These are phyloP conservation scores for Cladosporium phlei DNA, from an alignment of 2,329 filamentous ascomycete genomes.

Conservation along the genomic window DNA sequence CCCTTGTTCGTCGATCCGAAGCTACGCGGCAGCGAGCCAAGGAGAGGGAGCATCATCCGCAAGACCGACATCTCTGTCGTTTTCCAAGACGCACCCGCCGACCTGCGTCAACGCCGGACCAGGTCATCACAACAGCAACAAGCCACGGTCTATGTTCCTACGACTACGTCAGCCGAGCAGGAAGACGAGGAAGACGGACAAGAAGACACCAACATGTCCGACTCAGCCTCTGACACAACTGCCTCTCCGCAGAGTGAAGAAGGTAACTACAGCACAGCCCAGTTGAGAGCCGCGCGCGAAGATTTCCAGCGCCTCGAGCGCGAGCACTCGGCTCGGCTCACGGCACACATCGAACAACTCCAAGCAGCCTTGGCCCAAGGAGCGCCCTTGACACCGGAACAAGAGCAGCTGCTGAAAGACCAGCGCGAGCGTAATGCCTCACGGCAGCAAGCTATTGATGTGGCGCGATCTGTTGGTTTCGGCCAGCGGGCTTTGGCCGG, in stretches of 20 bases:
- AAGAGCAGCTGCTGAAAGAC: constrained; percentile 34
- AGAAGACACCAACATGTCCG: constrained; percentile 17
- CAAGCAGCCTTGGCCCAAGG: constrained; percentile 30
- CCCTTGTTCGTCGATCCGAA: constrained; percentile 51
- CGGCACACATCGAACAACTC: constrained; percentile 28
- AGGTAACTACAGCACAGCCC: constrained; percentile 19
- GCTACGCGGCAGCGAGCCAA: constrained; percentile 18
- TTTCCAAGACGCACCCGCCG: constrained; percentile 24
- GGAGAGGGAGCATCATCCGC: constrained; percentile 28
- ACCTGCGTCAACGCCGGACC: constrained; percentile 16
- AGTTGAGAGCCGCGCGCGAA: constrained; percentile 21
- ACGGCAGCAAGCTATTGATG: neutral
- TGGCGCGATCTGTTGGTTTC: constrained; percentile 5
- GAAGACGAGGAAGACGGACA: constrained; percentile 19
- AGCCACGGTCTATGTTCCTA: constrained; percentile 5
- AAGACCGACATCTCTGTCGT: constrained; percentile 32
- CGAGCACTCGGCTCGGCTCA: constrained; percentile 24
- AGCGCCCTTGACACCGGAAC: constrained; percentile 28
- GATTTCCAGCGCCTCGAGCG: constrained; percentile 23
- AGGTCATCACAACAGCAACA: constrained; percentile 13
- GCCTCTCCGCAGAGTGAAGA: constrained; percentile 11
- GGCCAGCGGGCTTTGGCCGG: constrained; percentile 5
- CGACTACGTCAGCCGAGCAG: constrained; percentile 15
- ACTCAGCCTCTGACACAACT: constrained; percentile 9
- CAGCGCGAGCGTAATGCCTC: constrained; percentile 25